Base-by-base conservation (phyloP, 352 stramenopile species). In the Pythium phragmitis region DNA sequence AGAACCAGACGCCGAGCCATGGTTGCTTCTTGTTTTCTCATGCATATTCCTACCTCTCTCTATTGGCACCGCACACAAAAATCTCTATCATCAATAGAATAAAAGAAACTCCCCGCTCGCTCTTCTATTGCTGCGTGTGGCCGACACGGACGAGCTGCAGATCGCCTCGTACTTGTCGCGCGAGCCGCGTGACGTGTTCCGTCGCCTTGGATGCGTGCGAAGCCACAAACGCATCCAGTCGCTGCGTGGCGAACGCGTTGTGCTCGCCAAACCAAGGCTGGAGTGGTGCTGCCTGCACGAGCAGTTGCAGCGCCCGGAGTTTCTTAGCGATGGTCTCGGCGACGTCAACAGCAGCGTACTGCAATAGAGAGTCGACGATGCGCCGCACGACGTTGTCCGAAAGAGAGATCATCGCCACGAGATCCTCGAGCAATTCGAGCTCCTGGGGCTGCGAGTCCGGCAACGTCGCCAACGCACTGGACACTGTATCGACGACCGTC, bases 81-180 rank as follows among this genome's bases (percentile, higher is more conserved):
- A 39, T 48, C 19, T 55, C 17, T 58, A 65, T 58, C 16, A 19
- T 57, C 33, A 17, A 57, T 45, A 5, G 26, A 30, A 30, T 30
- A 30, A 30, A 30, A 30, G 34, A 39, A 39, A 21, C 39, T 21
- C 9, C 39, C 6, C 39, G 6, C 16, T 23, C 14, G 8, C 39
- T 46, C 2, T 63, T 53, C 51, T 70, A 70, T 49, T 41, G 51
- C 37, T 64, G 5, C 33, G 33, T 21, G 16, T 60, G 56, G 7
- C 79, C 79, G 9, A 79, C 74, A 26, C 67, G 68, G 17, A 87
- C 65, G n/a, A 91, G 78, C 55, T 84, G 67, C 59, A 89, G 53
- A 33, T 89, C 82, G 57, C 80, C 82, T 28, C 69, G 76, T 47
- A 91, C 26, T 62, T 87, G 76, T 23, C 78, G 78, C n/a, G 80